Evolutionary conservation across 768 basidiomycete species (phyloP).

Genomic region (Baorangia bicolor): DNA sequence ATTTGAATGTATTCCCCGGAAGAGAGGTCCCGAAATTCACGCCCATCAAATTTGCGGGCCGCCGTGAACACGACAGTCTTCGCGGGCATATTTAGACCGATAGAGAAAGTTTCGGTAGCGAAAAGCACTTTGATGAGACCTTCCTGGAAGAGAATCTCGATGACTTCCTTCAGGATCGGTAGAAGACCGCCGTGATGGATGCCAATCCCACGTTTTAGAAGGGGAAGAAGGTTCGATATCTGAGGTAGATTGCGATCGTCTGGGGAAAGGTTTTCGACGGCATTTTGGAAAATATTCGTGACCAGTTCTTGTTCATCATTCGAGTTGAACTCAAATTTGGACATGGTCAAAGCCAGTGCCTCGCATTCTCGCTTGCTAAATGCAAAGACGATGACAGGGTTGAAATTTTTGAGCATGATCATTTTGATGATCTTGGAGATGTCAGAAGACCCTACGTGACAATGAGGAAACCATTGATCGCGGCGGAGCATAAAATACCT

Average conservation of each 20-base stretch:
- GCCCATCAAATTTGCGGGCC: constrained; percentile 94
- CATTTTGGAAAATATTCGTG: constrained; percentile 88
- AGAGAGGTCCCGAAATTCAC: constrained; percentile 89
- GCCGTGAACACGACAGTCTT: constrained; percentile 98
- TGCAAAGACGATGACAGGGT: constrained; percentile 97
- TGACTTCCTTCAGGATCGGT: constrained; percentile 97
- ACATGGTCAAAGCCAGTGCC: constrained; percentile 82
- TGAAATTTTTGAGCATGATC: constrained; percentile 97
- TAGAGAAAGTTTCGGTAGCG: constrained; percentile 98
- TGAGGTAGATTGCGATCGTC: constrained; percentile 91
- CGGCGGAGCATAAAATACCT: constrained; percentile 44
- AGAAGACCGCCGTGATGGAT: constrained; percentile 98
- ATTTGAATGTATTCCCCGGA: constrained; percentile 99
- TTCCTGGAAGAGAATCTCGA: constrained; percentile 98
- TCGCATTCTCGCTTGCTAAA: constrained; percentile 99
- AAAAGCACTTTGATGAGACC: constrained; percentile 97
- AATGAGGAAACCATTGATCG: constrained; percentile 1
- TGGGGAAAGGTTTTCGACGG: constrained; percentile 82
- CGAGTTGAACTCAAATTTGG: constrained; percentile 95
- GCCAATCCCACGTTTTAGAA: constrained; percentile 93
- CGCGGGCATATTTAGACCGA: constrained; percentile 98
- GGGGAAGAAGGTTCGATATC: constrained; percentile 87
- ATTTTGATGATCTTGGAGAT: constrained; percentile 97
- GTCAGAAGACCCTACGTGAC: constrained; percentile 73
- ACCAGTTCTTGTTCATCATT: constrained; percentile 90